Conservation (phyloP, 148 eudicot species). For the Persicaria maculosa region DNA sequence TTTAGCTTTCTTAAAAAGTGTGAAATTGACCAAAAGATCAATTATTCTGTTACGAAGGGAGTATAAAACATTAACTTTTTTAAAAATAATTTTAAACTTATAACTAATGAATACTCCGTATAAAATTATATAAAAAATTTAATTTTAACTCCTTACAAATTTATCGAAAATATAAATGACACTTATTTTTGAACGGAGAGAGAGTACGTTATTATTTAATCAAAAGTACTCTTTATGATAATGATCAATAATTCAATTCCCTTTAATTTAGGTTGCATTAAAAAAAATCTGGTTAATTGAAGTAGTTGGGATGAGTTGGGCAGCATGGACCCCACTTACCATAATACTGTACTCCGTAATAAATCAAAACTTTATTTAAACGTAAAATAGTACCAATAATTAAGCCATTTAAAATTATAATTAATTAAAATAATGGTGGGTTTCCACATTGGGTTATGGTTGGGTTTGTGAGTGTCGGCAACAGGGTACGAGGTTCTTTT, state of each 20-base stretch:
- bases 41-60: too few relatives aligned
- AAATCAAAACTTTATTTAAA: background rate
- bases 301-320: background rate
- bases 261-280: background rate
- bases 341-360: background rate
- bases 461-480: conserved; percentile 3
- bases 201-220: too few relatives aligned
- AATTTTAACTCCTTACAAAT: too few relatives aligned
- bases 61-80: too few relatives aligned
- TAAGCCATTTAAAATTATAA: background rate
- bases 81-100: too few relatives aligned
- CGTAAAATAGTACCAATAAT: background rate
- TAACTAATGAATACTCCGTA: too few relatives aligned
- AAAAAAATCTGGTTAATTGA: background rate
- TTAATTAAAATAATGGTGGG: conserved; percentile 1
- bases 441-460: conserved; percentile 5
- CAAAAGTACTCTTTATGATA: too few relatives aligned
- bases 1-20: too few relatives aligned
- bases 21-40: too few relatives aligned
- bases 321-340: conserved; percentile 8
- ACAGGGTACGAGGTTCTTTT: conserved; percentile 6
- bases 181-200: too few relatives aligned
- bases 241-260: background rate
- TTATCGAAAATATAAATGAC: too few relatives aligned
- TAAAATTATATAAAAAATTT: too few relatives aligned